Evolutionary conservation across 2,329 filamentous ascomycete genomes (phyloP).

Genomic region (Juglanconis oblonga): DNA sequence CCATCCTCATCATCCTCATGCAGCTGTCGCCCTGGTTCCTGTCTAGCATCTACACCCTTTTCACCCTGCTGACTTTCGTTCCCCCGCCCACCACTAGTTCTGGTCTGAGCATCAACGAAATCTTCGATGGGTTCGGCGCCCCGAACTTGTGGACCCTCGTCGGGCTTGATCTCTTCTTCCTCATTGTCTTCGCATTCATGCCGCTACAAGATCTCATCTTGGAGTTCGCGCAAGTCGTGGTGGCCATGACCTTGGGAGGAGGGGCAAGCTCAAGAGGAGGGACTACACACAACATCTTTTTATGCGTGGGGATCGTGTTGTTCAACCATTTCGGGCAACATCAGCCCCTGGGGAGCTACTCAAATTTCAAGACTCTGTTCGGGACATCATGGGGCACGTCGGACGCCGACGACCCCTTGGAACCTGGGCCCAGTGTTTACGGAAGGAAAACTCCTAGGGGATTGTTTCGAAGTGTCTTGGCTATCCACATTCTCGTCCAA

Average conservation of each 20-base stretch:
- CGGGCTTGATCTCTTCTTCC: conserved; percentile 77
- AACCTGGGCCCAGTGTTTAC: conserved; percentile 43
- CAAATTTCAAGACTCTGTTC: conserved; percentile 32
- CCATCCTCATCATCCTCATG: conserved; percentile 92
- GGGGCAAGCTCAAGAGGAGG: conserved; percentile 68
- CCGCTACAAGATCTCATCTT: conserved; percentile 85
- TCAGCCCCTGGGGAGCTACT: conserved; percentile 42
- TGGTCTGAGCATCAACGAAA: conserved; percentile 80
- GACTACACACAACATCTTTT: conserved; percentile 67
- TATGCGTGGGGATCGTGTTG: conserved; percentile 67
- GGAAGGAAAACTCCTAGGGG: conserved; percentile 59
- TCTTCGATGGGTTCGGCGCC: conserved; percentile 84
- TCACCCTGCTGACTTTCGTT: conserved; percentile 89
- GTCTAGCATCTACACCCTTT: conserved; percentile 86
- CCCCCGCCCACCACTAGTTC: conserved; percentile 76
- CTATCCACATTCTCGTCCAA: conserved; percentile 73
- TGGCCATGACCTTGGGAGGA: conserved; percentile 85
- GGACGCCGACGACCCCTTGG: conserved; percentile 46
- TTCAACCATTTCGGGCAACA: conserved; percentile 48
- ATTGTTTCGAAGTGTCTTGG: conserved; percentile 66
- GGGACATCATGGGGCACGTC: conserved; percentile 34
- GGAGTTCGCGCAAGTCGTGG: conserved; percentile 88
- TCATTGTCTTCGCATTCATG: conserved; percentile 82
- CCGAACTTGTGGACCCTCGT: conserved; percentile 83
- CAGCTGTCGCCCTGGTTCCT: conserved; percentile 86